Evolutionary conservation across 495 filamentous ascomycete genomes (phyloP).

Genomic region (Hapsidospora chrysogenum): DNA sequence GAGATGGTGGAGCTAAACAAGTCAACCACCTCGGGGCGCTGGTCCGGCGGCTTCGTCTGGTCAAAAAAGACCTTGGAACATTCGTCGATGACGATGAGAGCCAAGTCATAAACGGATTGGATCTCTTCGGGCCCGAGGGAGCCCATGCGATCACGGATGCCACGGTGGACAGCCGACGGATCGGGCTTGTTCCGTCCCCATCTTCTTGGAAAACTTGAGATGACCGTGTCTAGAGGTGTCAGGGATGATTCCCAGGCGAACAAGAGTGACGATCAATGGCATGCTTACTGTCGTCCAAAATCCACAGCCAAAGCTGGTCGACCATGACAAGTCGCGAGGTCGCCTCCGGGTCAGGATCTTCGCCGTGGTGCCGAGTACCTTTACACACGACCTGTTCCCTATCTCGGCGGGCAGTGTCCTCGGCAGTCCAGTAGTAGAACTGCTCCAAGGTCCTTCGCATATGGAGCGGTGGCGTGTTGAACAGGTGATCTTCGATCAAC

Average conservation of each 20-base stretch:
- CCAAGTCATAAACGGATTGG: constrained; percentile 49
- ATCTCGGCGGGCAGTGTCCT: constrained; percentile 41
- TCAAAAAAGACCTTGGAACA: constrained; percentile 49
- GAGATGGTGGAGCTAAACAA: constrained; percentile 49
- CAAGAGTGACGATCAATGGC: too few relatives aligned
- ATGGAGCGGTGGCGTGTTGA: constrained; percentile 40
- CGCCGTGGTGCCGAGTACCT: constrained; percentile 12
- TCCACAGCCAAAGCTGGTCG: constrained; percentile 63
- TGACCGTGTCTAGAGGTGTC: constrained; percentile 40
- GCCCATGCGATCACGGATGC: constrained; percentile 24
- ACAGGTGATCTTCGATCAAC: constrained; percentile 41
- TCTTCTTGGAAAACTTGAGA: constrained; percentile 50
- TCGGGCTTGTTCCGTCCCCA: constrained; percentile 56
- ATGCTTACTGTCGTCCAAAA: constrained; percentile 33
- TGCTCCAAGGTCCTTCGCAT: constrained; percentile 55
- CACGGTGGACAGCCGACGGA: constrained; percentile 44
- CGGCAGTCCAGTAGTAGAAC: constrained; percentile 46
- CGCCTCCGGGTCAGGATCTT: constrained; percentile 3
- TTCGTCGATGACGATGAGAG: constrained; percentile 45
- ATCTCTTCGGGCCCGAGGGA: constrained; percentile 34
- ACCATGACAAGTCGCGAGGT: constrained; percentile 56
- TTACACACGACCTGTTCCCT: constrained; percentile 54
- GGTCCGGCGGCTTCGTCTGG: constrained; percentile 36
- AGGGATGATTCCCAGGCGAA: too few relatives aligned
- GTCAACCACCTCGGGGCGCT: constrained; percentile 50